Evolutionary conservation across 768 basidiomycete genomes (phyloP).

Genomic region (Podaxis sp.): DNA sequence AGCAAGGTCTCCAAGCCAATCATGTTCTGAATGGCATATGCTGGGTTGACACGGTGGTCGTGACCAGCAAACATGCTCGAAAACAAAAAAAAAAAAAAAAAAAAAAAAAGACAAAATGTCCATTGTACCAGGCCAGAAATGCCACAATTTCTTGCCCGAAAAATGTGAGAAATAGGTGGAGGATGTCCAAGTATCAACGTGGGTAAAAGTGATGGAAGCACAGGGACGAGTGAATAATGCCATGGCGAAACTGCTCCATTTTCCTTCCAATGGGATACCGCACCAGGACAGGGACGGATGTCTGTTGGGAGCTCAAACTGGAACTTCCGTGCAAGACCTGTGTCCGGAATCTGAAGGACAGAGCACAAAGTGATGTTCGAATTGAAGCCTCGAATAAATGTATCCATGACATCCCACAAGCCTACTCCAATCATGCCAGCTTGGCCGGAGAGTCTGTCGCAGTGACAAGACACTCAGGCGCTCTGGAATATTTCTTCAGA

Average conservation of each 20-base stretch:
- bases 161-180: neutral
- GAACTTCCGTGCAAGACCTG: neutral
- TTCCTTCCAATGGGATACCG: neutral
- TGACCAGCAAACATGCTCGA: neutral
- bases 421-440: neutral
- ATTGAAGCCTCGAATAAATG: neutral
- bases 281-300: neutral
- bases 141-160: neutral
- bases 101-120: neutral
- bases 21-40: neutral
- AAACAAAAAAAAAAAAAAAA: neutral
- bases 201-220: neutral
- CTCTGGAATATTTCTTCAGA: neutral
- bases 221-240: neutral
- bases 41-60: neutral
- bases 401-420: neutral
- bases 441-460: neutral
- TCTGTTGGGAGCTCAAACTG: neutral
- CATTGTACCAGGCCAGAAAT: neutral
- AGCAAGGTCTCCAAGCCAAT: neutral
- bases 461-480: neutral
- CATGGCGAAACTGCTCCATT: neutral
- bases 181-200: neutral
- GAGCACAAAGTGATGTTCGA: neutral
- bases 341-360: neutral